Base-by-base conservation (phyloP, 1,284 basidiomycete species). In the Veloboletus limbatus region DNA sequence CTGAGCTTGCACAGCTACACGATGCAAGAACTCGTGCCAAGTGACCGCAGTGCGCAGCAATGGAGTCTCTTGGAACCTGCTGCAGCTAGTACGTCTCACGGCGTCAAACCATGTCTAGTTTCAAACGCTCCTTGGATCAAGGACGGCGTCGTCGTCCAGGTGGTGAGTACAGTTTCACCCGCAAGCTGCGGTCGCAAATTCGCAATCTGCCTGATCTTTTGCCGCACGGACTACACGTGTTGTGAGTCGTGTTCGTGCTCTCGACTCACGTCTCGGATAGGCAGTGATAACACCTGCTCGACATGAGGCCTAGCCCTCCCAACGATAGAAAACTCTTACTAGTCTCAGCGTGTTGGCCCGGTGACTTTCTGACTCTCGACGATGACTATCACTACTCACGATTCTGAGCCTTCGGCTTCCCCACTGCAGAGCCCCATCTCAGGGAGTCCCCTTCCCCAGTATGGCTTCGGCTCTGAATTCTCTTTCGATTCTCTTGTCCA, bases 391-490 rank as follows among this genome's bases (percentile, higher is more conserved):
- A 44, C 51, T 49, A 18, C 50, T 27, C 40, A 49, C 13, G 48
- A 54, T 27, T 32, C 53, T 22, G 47, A 54, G 34, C 52, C 24
- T 51, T 39, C 42, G 14, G 51, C 46, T 45, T 65, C 44, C 34
- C 33, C 41, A 13, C 51, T 31, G 5, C 61, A 57, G 46, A 66
- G 51, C 48, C 57, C 66, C 24, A 57, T 55, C 31, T 27, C 35
- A 14, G 51, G 51, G 8, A 51, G 30, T 17, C 57, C 61, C 28
- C 71, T 87, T 40, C 85, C 86, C 43, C 85, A 87, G 60, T 81
- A 83, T 56, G 85, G 86, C 48, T 87, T 87, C 59, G 76, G 78
- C 32, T 59, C 76, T 34, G 78, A 82, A 51, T 69, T 76, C 59
- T 71, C 77, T 37, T 88, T 88, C 62, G 74, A 78, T 46, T 69